Percentiles rank a stretch among this genome's conserved stretches.
These are phyloP conservation scores for Pilaira anomala DNA, from an alignment of 192 early-diverging fungal species.

Conservation along the genomic window DNA sequence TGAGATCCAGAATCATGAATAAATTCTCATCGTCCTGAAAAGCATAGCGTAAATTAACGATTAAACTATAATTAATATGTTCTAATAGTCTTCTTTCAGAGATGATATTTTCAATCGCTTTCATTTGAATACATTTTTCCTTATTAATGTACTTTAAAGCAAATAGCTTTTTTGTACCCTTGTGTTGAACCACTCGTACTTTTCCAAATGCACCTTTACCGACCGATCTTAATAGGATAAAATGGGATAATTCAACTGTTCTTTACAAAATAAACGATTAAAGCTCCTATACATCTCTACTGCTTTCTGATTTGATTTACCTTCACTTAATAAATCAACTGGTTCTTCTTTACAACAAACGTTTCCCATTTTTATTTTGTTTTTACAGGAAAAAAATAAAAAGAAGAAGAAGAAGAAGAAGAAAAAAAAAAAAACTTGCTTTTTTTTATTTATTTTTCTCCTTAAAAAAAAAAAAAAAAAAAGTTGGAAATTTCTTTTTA, in stretches of 20 bases:
- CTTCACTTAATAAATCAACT: slow-evolving; percentile 72
- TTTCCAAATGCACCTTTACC: slow-evolving; percentile 96
- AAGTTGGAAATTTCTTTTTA: too few relatives aligned
- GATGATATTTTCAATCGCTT: slow-evolving; percentile 85
- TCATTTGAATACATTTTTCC: slow-evolving; percentile 83
- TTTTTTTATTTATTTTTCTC: too few relatives aligned
- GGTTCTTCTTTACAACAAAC: slow-evolving; percentile 58
- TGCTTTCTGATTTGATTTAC: slow-evolving; percentile 33
- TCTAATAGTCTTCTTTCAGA: slow-evolving; percentile 86
- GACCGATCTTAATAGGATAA: slow-evolving; percentile 83
- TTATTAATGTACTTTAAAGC: slow-evolving; percentile 98
- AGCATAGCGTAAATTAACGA: slow-evolving; percentile 89
- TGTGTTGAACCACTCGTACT: slow-evolving; percentile 91
- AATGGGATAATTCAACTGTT: slow-evolving; percentile 61
- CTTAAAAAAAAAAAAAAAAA: too few relatives aligned
- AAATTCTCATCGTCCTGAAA: slow-evolving; percentile 94
- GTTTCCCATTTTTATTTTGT: too few relatives aligned
- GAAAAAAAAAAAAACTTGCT: too few relatives aligned
- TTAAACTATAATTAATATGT: slow-evolving; percentile 78
- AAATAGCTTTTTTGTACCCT: slow-evolving; percentile 70
- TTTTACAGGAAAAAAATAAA: too few relatives aligned
- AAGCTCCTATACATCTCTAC: neutral
- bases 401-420: too few relatives aligned
- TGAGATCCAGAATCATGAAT: slow-evolving; percentile 92
- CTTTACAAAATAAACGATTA: neutral